These are phyloP conservation scores for Mrakia frigida DNA, from an alignment of 768 basidiomycete genomes.

Conservation along the genomic window DNA sequence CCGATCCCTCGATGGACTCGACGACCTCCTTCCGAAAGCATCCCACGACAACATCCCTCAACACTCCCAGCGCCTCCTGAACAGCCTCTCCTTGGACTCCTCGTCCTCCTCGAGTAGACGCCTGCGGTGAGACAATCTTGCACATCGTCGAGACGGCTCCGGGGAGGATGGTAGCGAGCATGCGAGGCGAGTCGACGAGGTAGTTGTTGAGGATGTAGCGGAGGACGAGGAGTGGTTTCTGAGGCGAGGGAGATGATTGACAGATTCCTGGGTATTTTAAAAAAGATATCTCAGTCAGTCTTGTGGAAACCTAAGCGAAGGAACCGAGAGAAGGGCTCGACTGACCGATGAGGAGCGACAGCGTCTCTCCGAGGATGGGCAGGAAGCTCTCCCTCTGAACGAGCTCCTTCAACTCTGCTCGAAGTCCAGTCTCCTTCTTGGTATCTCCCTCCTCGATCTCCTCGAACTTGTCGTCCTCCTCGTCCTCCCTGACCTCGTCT, in stretches of 20 bases:
- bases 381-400: conserved; percentile 22
- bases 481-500: background rate
- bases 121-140: conserved; percentile 58
- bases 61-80: conserved; percentile 37
- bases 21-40: conserved; percentile 1
- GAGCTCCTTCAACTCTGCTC: conserved; percentile 1
- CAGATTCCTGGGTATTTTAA: conserved; percentile 4
- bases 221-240: conserved; percentile 4
- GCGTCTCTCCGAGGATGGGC: conserved; percentile 28
- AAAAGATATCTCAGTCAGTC: background rate
- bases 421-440: background rate
- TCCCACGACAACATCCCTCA: conserved; percentile 12
- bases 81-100: conserved; percentile 37
- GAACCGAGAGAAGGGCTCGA: background rate
- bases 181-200: conserved; percentile 37
- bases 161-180: conserved; percentile 58
- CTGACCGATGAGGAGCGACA: conserved; percentile 25
- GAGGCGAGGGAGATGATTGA: background rate
- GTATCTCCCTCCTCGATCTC: background rate
- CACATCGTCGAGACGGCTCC: conserved; percentile 74
- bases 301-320: background rate
- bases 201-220: conserved; percentile 18
- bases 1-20: conserved; percentile 33
- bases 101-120: conserved; percentile 37
- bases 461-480: background rate